Evolutionary conservation across 2,329 filamentous ascomycete genomes (phyloP).

Genomic region (Mycosphaerella arachidis): DNA sequence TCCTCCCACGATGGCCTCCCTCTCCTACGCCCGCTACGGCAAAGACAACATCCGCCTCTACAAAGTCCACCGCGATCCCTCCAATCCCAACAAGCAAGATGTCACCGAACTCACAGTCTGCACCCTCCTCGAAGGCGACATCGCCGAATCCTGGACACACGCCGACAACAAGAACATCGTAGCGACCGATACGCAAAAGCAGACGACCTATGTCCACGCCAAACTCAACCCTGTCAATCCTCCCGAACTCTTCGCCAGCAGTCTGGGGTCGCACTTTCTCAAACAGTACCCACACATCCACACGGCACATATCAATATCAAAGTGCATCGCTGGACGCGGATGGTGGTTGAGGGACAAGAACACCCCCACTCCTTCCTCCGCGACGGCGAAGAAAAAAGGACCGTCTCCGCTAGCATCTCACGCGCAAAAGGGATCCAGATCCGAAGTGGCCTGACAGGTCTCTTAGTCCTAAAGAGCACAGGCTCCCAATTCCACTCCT

Average conservation of each 20-base stretch:
- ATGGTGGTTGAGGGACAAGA: conserved; percentile 81
- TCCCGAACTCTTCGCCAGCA: conserved; percentile 84
- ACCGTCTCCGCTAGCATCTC: conserved; percentile 71
- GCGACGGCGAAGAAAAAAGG: conserved; percentile 83
- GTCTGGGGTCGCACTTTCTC: conserved; percentile 83
- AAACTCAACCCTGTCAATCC: conserved; percentile 90
- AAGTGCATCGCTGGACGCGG: conserved; percentile 86
- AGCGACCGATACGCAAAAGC: conserved; percentile 97
- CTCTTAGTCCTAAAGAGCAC: conserved; percentile 89
- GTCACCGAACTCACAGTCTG: conserved; percentile 94
- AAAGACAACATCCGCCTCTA: conserved; percentile 98
- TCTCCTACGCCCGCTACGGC: conserved; percentile 66
- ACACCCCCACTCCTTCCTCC: conserved; percentile 91
- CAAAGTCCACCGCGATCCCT: conserved; percentile 79
- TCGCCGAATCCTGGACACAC: conserved; percentile 80
- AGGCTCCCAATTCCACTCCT: conserved; percentile 91
- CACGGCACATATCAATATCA: conserved; percentile 72
- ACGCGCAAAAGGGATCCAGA: conserved; percentile 62
- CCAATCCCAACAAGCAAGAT: conserved; percentile 65
- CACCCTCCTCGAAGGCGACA: conserved; percentile 87
- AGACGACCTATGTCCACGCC: conserved; percentile 82
- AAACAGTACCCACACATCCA: conserved; percentile 84
- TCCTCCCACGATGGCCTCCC: conserved; percentile 40
- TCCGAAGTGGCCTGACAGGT: conserved; percentile 74
- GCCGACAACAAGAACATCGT: conserved; percentile 95